A percentile compares a stretch with the other conserved stretches of the same genome.
Evolutionary conservation across 2,329 filamentous ascomycete species (phyloP).

Genomic region (Lachnellula cervina): DNA sequence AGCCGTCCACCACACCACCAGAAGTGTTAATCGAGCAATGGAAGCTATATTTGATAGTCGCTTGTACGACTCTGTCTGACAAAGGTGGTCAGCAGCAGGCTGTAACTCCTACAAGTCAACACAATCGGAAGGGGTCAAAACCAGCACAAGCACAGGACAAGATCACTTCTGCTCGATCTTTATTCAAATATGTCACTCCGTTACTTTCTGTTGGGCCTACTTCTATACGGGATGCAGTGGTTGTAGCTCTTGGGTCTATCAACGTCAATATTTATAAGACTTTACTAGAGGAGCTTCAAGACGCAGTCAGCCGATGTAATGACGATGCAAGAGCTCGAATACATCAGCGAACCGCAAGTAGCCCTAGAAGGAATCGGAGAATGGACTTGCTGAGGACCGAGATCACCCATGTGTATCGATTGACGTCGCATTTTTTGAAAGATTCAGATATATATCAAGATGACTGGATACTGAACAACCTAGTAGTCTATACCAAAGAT

Average conservation of each 20-base stretch:
- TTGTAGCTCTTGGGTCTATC: slow-evolving; percentile 87
- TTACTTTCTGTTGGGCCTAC: slow-evolving; percentile 74
- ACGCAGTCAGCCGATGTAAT: slow-evolving; percentile 78
- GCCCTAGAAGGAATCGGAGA: slow-evolving; percentile 72
- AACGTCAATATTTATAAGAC: slow-evolving; percentile 92
- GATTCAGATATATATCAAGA: slow-evolving; percentile 74
- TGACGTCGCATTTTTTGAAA: slow-evolving; percentile 85
- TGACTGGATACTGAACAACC: slow-evolving; percentile 84
- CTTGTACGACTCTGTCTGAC: slow-evolving; percentile 89
- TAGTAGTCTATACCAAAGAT: slow-evolving; percentile 86
- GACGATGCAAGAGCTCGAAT: slow-evolving; percentile 83
- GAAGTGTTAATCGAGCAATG: slow-evolving; percentile 93
- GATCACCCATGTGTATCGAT: slow-evolving; percentile 91
- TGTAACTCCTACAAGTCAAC: slow-evolving; percentile 54
- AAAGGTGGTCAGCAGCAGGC: slow-evolving; percentile 62
- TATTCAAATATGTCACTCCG: slow-evolving; percentile 90
- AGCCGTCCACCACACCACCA: slow-evolving; percentile 66
- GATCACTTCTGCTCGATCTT: slow-evolving; percentile 78
- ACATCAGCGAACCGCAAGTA: slow-evolving; percentile 81
- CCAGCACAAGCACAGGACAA: slow-evolving; percentile 65
- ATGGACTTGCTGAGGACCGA: slow-evolving; percentile 88
- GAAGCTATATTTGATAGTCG: slow-evolving; percentile 96
- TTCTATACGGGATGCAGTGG: slow-evolving; percentile 83
- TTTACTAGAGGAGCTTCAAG: slow-evolving; percentile 82
- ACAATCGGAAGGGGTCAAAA: slow-evolving; percentile 76